Base-by-base conservation (phyloP, 2,329 filamentous ascomycete genomes). In the Cladosporium sphaerospermum region DNA sequence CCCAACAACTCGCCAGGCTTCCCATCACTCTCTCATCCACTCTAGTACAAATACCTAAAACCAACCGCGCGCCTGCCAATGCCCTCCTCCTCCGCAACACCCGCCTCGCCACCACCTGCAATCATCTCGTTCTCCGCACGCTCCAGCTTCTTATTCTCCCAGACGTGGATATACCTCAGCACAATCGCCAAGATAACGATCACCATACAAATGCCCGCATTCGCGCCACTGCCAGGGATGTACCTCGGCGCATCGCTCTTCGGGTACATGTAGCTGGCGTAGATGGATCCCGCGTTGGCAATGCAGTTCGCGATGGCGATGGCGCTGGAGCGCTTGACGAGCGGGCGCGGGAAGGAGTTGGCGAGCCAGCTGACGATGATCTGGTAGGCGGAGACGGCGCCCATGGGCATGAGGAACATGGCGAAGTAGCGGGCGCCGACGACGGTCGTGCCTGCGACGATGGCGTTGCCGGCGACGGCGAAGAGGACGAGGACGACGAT, bases 21-120 rank as follows among this genome's bases (percentile, higher is more conserved):
- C n/a, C 9, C 34, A n/a, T 2, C 34, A n/a, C 34, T 36, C 34
- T 11, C 34, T 11, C 10, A 13, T 11, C 14, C 23, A 19, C 11
- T 13, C 40, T 39, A 45, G 10, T 52, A 54, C 19, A 55, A 41
- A 46, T 57, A 73, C 61, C 63, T 62, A 40, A 70, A 69, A 64
- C 69, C 48, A 47, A 82, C 73, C 53, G 86, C 79, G 66, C 82
- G 78, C 56, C 78, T 78, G 6, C 86, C 87, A 44, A 32, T n/a
- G 54, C 90, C 82, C 42, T 82, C 77, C 45, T 58, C 19, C 7
- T 45, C 50, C 19, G 34, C 52, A 45, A 50, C 52, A 2, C 50
- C 50, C 13, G 8, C 48, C 14, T 36, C 40, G n/a, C 19, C 31
- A 9, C 54, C 53, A 5, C 54, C 54, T 19, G 9, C 41, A 32